phyloP scores from a whole-genome alignment of 2,329 filamentous ascomycete species.

The Zasmidium angulare region DNA sequence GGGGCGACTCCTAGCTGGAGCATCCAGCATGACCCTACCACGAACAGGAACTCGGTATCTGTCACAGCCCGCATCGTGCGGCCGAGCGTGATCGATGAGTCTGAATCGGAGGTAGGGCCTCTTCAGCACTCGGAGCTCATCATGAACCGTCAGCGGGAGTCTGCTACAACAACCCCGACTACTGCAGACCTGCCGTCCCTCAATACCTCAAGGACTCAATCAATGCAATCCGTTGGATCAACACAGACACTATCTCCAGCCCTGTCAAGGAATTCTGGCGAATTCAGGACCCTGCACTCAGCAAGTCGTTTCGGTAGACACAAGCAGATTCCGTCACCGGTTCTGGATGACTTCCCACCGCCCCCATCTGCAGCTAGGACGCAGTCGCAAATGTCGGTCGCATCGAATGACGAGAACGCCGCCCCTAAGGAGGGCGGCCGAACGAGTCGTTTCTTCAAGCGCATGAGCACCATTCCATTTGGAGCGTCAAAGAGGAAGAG shows the following conservation, averaged over 20 bases:
- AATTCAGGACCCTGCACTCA: conserved; percentile 22
- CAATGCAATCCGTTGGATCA: conserved; percentile 2
- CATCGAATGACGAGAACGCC: conserved; percentile 49
- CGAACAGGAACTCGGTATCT: conserved; percentile 72
- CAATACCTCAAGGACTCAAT: conserved; percentile 1
- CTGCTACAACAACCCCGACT: background rate
- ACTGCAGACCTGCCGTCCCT: background rate
- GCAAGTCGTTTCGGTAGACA: conserved; percentile 16
- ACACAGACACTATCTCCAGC: conserved; percentile 19
- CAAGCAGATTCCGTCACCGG: conserved; percentile 10
- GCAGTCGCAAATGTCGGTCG: conserved; percentile 22
- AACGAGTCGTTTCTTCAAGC: conserved; percentile 63
- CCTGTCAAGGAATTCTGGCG: conserved; percentile 20
- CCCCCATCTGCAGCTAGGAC: conserved; percentile 24
- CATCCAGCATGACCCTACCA: conserved; percentile 37
- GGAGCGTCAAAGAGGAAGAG: conserved; percentile 50
- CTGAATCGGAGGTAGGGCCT: conserved; percentile 36
- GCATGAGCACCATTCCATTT: conserved; percentile 49
- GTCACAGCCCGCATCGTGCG: conserved; percentile 83
- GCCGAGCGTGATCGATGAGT: conserved; percentile 41
- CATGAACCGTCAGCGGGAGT: conserved; percentile 56
- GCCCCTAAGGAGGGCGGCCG: conserved; percentile 43
- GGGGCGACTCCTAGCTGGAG: conserved; percentile 40
- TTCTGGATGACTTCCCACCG: conserved; percentile 18
- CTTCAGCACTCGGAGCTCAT: conserved; percentile 58